Evolutionary conservation across 2,329 filamentous ascomycete species (phyloP).

Genomic region (Talaromyces sp.): DNA sequence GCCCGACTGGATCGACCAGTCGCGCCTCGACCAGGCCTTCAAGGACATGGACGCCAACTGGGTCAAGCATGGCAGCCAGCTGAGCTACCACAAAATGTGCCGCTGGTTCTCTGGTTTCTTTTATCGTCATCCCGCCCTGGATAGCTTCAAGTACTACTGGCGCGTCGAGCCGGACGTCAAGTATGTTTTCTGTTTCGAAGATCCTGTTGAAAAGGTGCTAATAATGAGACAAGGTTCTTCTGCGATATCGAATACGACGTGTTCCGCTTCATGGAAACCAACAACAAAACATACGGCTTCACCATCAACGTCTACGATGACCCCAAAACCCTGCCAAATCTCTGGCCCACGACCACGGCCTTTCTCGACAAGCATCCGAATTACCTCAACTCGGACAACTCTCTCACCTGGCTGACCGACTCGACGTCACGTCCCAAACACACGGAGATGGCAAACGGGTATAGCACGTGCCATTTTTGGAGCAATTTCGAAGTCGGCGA

Average conservation of each 20-base stretch:
- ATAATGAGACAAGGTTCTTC: constrained; percentile 54
- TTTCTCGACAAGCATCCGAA: constrained; percentile 82
- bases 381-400: constrained; percentile 76
- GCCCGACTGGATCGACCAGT: constrained; percentile 85
- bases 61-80: constrained; percentile 83
- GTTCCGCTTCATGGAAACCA: constrained; percentile 94
- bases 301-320: constrained; percentile 96
- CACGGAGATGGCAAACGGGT: constrained; percentile 77
- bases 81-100: constrained; percentile 98
- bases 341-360: constrained; percentile 94
- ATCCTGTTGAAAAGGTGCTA: not conserved
- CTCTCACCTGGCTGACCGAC: constrained; percentile 83
- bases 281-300: constrained; percentile 99
- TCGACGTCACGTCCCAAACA: constrained; percentile 70
- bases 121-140: constrained; percentile 88
- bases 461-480: constrained; percentile 99
- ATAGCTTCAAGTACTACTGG: constrained; percentile 89
- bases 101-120: constrained; percentile 98
- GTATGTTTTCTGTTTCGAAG: constrained; percentile 36
- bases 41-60: constrained; percentile 75
- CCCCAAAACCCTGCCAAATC: constrained; percentile 74
- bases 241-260: constrained; percentile 98
- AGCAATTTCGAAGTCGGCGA: constrained; percentile 97
- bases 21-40: constrained; percentile 79
- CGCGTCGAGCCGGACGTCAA: constrained; percentile 97